A percentile compares a stretch with the other conserved stretches of the same genome.
Evolutionary conservation across 78 protist genomes (phyloP).

Genomic region (Dictyostelium purpureum): DNA sequence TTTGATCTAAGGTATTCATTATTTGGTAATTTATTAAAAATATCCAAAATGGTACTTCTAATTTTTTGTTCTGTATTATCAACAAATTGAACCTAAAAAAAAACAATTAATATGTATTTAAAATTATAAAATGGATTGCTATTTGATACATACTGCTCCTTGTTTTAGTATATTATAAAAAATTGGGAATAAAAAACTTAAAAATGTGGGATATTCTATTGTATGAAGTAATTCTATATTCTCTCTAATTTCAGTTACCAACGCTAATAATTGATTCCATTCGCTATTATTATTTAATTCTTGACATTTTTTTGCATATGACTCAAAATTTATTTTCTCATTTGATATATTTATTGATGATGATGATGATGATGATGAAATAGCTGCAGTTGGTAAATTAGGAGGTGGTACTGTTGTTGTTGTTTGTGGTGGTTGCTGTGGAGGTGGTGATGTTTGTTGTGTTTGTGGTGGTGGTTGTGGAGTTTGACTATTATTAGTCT

Average conservation of each 20-base stretch:
- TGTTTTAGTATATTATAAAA: conserved; percentile 36
- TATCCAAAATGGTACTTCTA: conserved; percentile 85
- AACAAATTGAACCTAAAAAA: conserved; percentile 33
- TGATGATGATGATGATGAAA: background rate
- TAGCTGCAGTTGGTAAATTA: background rate
- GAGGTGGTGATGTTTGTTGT: background rate
- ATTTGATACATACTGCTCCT: conserved; percentile 16
- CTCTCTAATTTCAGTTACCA: conserved; percentile 59
- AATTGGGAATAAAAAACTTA: conserved; percentile 31
- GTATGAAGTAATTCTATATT: conserved; percentile 56
- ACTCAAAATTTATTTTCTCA: conserved; percentile 15
- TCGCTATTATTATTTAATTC: conserved; percentile 13
- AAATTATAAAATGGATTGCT: background rate
- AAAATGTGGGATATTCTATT: conserved; percentile 34
- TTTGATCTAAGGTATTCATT: conserved; percentile 76
- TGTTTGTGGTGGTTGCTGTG: background rate
- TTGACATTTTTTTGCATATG: conserved; percentile 30
- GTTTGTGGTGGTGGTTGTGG: background rate
- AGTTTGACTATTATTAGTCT: background rate
- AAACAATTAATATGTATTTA: background rate
- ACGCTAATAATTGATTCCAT: background rate
- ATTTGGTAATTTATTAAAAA: conserved; percentile 88
- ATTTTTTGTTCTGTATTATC: conserved; percentile 80
- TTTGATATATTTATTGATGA: background rate
- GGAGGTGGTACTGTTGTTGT: background rate